A percentile compares a stretch with the other conserved stretches of the same genome.
Conservation (phyloP, 495 filamentous ascomycete genomes). For the Podospora appendiculata region DNA sequence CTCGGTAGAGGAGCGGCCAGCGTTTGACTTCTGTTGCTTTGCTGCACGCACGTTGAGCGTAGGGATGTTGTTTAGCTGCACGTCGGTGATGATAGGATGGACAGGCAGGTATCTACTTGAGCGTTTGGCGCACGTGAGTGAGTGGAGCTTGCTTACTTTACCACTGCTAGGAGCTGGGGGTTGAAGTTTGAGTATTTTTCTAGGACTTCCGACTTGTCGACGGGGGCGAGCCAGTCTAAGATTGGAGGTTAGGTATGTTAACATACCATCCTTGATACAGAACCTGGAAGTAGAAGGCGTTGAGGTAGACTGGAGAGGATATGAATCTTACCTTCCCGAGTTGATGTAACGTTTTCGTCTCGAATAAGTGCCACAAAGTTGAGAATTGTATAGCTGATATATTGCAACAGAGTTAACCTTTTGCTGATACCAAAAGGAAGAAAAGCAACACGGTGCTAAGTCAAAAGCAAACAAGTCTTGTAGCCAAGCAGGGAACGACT, state of each 20-base stretch:
- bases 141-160: constrained; percentile 2
- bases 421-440: too few relatives aligned
- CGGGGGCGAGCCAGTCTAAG: constrained; percentile 18
- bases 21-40: constrained; percentile 33
- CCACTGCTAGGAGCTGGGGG: constrained; percentile 8
- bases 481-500: too few relatives aligned
- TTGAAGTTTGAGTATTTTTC: constrained; percentile 12
- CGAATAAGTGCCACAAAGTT: constrained; percentile 25
- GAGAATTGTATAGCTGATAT: constrained; percentile 22
- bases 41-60: too few relatives aligned
- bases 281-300: too few relatives aligned
- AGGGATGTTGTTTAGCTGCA: too few relatives aligned
- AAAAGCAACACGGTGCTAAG: too few relatives aligned
- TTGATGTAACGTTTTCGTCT: neutral
- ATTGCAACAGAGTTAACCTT: too few relatives aligned
- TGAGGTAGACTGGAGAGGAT: constrained; percentile 8
- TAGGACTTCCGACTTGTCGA: constrained; percentile 17
- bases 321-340: constrained; percentile 5
- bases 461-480: too few relatives aligned
- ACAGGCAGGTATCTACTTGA: too few relatives aligned
- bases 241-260: neutral
- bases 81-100: too few relatives aligned
- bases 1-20: constrained; percentile 37
- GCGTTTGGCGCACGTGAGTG: too few relatives aligned
- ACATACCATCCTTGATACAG: too few relatives aligned